Percentiles rank a stretch among this genome's conserved stretches.
These are phyloP conservation scores for Cyamopsis tetragonoloba DNA, from an alignment of 306 rosid genomes.

Conservation along the genomic window DNA sequence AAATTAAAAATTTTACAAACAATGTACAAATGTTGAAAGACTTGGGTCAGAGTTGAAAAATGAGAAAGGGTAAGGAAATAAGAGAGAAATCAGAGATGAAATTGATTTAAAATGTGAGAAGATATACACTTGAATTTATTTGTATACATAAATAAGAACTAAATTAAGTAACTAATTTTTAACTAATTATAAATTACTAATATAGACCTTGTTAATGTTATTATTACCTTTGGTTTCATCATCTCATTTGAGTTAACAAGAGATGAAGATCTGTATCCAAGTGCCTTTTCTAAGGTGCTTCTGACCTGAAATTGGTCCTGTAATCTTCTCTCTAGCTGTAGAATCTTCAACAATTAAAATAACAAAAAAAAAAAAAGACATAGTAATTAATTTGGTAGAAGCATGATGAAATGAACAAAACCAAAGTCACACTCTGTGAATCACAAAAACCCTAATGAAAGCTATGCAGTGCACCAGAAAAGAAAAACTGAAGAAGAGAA, in stretches of 20 bases:
- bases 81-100: too few relatives aligned
- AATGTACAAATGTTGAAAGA: too few relatives aligned
- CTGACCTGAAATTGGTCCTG: constrained; percentile 82
- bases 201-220: too few relatives aligned
- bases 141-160: too few relatives aligned
- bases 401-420: neutral
- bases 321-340: constrained; percentile 77
- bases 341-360: constrained; percentile 50
- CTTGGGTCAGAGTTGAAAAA: too few relatives aligned
- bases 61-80: too few relatives aligned
- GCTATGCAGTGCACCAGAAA: neutral
- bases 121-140: too few relatives aligned
- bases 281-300: constrained; percentile 66
- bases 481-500: too few relatives aligned
- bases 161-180: too few relatives aligned
- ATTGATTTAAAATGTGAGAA: too few relatives aligned
- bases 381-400: neutral
- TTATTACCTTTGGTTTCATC: constrained; percentile 64
- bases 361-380: neutral
- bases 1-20: neutral
- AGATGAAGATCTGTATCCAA: constrained; percentile 62
- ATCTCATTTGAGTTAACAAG: constrained; percentile 38
- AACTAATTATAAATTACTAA: too few relatives aligned
- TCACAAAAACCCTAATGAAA: neutral
- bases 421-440: neutral